Percentiles rank a stretch among this genome's conserved stretches.
Evolutionary conservation across 176 grass and related monocot genomes (phyloP).

Genomic region (Carex pumila): DNA sequence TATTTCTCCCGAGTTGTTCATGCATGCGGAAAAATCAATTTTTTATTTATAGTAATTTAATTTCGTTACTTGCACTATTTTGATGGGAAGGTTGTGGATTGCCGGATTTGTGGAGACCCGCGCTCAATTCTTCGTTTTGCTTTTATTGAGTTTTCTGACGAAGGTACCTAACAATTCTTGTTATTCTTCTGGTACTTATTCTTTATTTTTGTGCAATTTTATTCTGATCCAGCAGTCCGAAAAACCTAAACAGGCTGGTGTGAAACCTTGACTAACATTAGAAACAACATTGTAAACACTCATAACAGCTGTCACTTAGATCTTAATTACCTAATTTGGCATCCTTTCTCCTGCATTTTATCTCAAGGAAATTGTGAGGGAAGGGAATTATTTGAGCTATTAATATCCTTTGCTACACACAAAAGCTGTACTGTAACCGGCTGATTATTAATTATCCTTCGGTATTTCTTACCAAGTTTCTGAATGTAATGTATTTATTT

Average conservation of each 20-base stretch:
- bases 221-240: background rate
- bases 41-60: slow-evolving; percentile 8
- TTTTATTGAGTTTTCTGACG: slow-evolving; percentile 89
- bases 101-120: slow-evolving; percentile 86
- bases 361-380: background rate
- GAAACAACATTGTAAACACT: background rate
- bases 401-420: background rate
- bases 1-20: background rate
- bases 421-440: background rate
- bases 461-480: background rate
- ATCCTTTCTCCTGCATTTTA: background rate
- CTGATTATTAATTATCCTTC: background rate
- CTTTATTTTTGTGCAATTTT: slow-evolving; percentile 20
- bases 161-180: slow-evolving; percentile 36
- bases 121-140: slow-evolving; percentile 86
- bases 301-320: background rate
- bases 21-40: background rate
- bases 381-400: background rate
- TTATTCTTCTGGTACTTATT: background rate
- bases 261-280: background rate
- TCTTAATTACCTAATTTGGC: background rate
- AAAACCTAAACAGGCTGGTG: background rate
- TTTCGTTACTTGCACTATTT: background rate
- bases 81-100: slow-evolving; percentile 68
- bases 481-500: background rate